Evolutionary conservation across 805 yeast genomes (phyloP).

Genomic region (Martiniozyma abietophila): DNA sequence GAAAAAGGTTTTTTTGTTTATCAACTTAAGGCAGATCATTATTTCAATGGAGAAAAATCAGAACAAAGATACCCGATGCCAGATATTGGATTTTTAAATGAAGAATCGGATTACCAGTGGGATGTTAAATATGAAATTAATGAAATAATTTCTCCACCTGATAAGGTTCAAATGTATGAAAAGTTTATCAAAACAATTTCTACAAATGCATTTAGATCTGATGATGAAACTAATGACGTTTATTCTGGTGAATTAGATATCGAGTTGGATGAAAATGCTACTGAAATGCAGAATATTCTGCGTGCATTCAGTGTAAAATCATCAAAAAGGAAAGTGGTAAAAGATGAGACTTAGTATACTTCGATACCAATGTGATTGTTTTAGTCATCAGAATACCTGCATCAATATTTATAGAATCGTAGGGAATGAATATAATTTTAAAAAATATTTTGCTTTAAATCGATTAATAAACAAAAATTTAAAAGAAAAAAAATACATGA

Average conservation of each 20-base stretch:
- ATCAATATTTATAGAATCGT: too few species aligned
- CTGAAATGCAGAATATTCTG: slow-evolving; percentile 17
- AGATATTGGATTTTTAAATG: slow-evolving; percentile 18
- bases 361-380: too few species aligned
- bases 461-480: too few species aligned
- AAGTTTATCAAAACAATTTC: slow-evolving; percentile 11
- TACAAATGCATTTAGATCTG: slow-evolving; percentile 7
- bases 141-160: slow-evolving; percentile 11
- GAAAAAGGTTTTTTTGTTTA: slow-evolving; percentile 27
- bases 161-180: slow-evolving; percentile 11
- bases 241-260: slow-evolving; percentile 8
- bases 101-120: slow-evolving; percentile 17
- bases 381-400: too few species aligned
- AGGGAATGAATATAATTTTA: too few species aligned
- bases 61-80: slow-evolving; percentile 23
- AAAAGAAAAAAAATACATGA: too few species aligned
- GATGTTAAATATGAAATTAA: slow-evolving; percentile 19
- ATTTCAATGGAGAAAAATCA: slow-evolving; percentile 25
- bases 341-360: too few species aligned
- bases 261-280: slow-evolving; percentile 18
- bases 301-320: slow-evolving; percentile 29
- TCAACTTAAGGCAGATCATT: slow-evolving; percentile 28
- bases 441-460: too few species aligned
- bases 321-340: slow-evolving; percentile 14
- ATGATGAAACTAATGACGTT: slow-evolving; percentile 9